These are phyloP conservation scores for Sporothrix globosa DNA, from an alignment of 2,329 filamentous ascomycete genomes.

Conservation along the genomic window DNA sequence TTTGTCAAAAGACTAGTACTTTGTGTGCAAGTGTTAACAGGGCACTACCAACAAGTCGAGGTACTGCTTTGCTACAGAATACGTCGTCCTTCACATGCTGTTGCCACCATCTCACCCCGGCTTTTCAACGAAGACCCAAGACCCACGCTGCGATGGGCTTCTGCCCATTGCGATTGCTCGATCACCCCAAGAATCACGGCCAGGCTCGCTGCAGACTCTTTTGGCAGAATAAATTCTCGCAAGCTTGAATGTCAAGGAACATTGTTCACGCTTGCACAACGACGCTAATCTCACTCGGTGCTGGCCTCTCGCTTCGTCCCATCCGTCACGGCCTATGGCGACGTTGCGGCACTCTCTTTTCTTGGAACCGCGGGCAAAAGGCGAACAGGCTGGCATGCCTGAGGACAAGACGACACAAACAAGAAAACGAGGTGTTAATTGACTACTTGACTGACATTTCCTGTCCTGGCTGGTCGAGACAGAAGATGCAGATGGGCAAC, in stretches of 20 bases:
- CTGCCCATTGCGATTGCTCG: constrained; percentile 15
- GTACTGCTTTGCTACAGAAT: not conserved
- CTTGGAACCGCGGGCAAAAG: constrained; percentile 22
- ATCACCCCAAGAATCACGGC: not conserved
- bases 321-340: constrained; percentile 28
- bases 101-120: no score
- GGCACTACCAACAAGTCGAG: constrained; percentile 3
- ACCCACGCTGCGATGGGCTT: not conserved
- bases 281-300: constrained; percentile 31
- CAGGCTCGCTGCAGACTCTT: not conserved
- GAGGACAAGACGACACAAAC: not conserved
- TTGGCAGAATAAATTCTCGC: not conserved
- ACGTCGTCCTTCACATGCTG: not conserved
- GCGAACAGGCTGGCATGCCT: not conserved
- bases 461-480: not conserved
- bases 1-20: no score
- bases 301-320: constrained; percentile 32
- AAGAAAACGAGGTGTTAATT: not conserved
- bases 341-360: constrained; percentile 25
- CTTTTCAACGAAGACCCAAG: no score
- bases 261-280: constrained; percentile 5
- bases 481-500: not conserved
- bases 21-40: no score
- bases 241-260: not conserved
- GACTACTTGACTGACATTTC: not conserved